These are phyloP conservation scores for Karstenula rhodostoma DNA, from an alignment of 2,329 filamentous ascomycete species.

Conservation along the genomic window DNA sequence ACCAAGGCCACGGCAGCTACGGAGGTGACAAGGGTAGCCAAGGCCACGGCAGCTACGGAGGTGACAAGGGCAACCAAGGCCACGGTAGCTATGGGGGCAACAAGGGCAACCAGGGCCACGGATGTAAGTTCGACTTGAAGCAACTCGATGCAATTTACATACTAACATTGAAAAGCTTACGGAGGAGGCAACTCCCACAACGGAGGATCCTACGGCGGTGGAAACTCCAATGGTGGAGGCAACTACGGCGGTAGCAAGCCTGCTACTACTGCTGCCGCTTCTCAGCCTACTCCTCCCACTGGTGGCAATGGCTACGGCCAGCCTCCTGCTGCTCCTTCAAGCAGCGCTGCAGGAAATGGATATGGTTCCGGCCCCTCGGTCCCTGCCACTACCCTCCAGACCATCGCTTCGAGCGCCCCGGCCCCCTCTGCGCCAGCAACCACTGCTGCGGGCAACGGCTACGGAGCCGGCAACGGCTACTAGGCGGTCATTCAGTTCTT, in stretches of 20 bases:
- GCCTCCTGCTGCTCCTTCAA: neutral
- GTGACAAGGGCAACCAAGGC: neutral
- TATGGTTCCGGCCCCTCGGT: conserved; percentile 1
- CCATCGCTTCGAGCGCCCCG: neutral
- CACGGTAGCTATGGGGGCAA: neutral
- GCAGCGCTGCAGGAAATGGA: neutral
- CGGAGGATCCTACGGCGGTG: neutral
- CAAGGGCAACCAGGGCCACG: neutral
- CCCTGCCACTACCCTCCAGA: conserved; percentile 6
- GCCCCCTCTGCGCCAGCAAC: conserved; percentile 2
- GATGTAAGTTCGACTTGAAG: neutral
- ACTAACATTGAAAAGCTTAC: conserved; percentile 4
- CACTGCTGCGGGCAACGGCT: neutral
- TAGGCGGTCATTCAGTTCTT: neutral
- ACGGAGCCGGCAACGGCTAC: conserved; percentile 1
- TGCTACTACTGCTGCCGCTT: neutral
- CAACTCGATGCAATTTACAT: neutral
- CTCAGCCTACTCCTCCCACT: conserved; percentile 7
- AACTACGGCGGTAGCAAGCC: neutral
- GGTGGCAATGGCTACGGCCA: conserved; percentile 6
- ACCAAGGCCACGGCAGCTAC: neutral
- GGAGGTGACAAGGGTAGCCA: too few relatives aligned
- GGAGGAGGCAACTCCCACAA: neutral
- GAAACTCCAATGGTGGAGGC: neutral
- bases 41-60: neutral